Evolutionary conservation across 1,284 basidiomycete species (phyloP).

Genomic region (Papiliotrema terrestris): DNA sequence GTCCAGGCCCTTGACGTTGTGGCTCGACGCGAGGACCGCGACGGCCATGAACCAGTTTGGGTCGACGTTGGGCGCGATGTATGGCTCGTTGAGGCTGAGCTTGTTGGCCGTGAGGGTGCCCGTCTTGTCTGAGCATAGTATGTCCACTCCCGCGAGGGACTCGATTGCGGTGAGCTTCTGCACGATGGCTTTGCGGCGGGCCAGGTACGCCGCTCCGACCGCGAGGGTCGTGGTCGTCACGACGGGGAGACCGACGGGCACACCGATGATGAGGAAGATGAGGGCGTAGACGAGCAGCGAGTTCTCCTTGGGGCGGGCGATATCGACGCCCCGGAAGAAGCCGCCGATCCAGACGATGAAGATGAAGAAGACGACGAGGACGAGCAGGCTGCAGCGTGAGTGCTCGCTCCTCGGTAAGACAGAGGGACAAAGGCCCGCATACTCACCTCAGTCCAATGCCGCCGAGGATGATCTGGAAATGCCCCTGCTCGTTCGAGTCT

Average conservation of each 20-base stretch:
- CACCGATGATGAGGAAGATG: conserved; percentile 54
- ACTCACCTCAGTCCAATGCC: conserved; percentile 52
- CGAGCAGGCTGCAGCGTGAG: conserved; percentile 45
- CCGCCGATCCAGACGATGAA: conserved; percentile 54
- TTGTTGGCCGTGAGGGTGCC: conserved; percentile 56
- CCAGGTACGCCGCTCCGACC: conserved; percentile 58
- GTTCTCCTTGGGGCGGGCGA: conserved; percentile 54
- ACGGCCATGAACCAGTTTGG: conserved; percentile 54
- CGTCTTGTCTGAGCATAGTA: conserved; percentile 35
- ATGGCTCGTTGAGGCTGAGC: conserved; percentile 57
- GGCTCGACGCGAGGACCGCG: conserved; percentile 57
- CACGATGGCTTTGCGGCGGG: conserved; percentile 58
- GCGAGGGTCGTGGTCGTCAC: conserved; percentile 57
- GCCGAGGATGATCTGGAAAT: conserved; percentile 56
- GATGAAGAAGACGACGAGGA: conserved; percentile 55
- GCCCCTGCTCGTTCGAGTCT: conserved; percentile 51
- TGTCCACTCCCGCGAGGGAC: conserved; percentile 58
- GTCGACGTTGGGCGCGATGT: conserved; percentile 51
- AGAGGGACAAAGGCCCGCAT: too few species aligned
- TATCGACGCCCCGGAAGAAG: conserved; percentile 53
- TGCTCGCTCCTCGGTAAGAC: too few species aligned
- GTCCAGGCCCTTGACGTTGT: conserved; percentile 57
- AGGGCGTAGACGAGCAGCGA: conserved; percentile 52
- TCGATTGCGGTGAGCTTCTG: conserved; percentile 61
- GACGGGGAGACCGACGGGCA: conserved; percentile 57